Evolutionary conservation across 2,329 filamentous ascomycete genomes (phyloP), one percentile per base, ranked within the genome.

Genomic region (Exophiala sideris): DNA sequence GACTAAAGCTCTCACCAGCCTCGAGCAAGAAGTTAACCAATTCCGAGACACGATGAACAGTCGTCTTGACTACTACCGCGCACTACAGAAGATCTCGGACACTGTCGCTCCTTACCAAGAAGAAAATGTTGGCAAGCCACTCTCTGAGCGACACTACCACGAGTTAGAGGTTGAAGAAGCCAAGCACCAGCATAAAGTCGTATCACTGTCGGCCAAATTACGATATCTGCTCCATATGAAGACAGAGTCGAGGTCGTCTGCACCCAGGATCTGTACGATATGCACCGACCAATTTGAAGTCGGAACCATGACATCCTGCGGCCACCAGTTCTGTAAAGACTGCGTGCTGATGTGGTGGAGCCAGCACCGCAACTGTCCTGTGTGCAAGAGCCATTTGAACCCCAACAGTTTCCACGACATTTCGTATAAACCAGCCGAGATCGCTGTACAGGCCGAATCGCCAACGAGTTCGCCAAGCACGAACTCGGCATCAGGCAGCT

Each of bases 61-160:
- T 35, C 85, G 94, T 11, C 73, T 96, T 0, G 90, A 94, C 53
- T 97, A 91, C 67, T 97, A 97, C 67, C 84, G 87, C 4, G 91
- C 96, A 65, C 78, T 97, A 9, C 94, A 97, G 67, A 81, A 83
- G 21, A 84, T 97, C n/a, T 96, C 91, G 0, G 92, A 97, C 66
- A 89, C 84, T 14, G 89, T 97, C 0, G 80, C 82, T 4, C 85
- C 87, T 1, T 88, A 88, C 52, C 49, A 56, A n/a, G 85, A 90
- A 52, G 85, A 86, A 9, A 76, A 77, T 47, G 72, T 81, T 18
- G 79, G 85, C 18, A 75, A 81, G 10, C 76, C 75, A 2, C 74
- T 86, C 9, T 79, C 87, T 40, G 68, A 73, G 9, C 64, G 62
- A 5, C 72, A 82, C 16, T 76, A 78, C 35, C 62, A 68, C 7